Evolutionary conservation across 2,329 filamentous ascomycete species (phyloP), one percentile per base, ranked within the genome.

Genomic region (Aspergillus sergii): DNA sequence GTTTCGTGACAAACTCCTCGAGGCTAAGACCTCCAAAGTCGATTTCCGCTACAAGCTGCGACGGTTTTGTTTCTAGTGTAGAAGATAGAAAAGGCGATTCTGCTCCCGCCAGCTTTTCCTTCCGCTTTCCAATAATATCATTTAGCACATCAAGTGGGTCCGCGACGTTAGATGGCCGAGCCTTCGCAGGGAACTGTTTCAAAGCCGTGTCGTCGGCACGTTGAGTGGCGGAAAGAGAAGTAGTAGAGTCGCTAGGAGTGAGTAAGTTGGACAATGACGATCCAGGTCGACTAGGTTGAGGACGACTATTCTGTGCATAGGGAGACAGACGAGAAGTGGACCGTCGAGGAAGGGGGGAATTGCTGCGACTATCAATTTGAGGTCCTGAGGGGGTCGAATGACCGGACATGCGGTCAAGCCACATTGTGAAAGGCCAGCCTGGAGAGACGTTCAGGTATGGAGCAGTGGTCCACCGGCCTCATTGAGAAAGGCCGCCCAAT

Each of bases 371-470:
- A 56, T 70, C 88, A 64, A 84, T 84, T 64, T 88, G 86, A 63
- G 88, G 87, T 66, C 86, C 84, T 61, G 86, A 83, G 79, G 87
- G 82, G 76, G 86, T 88, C 62, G 89, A 86, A 78, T 91, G 89
- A 71, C 86, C 88, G 68, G 91, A 89, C 68, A 96, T 88, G 76
- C 93, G 90, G 82, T 97, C 93, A 75, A 96, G 88, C 93, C 93
- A 97, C 92, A 96, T 96, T 57, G 61, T 78, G 56, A 51, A 55
- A 53, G 61, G 58, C 59, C 55, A 56, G 60, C 59, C 62, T 60
- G 61, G 61, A 39, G 58, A 59, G 56, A 53, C 63, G 63, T 66
- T 62, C 66, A 61, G 55, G 48, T 56, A 62, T 14, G 16, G 45
- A 53, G 26, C 30, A 39, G 11, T 36, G 9, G 54, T 45, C 65